A percentile compares a stretch with the other conserved stretches of the same genome.
phyloP scores from a whole-genome alignment of 306 rosid genomes.

The Trichosanthes cucumerina region DNA sequence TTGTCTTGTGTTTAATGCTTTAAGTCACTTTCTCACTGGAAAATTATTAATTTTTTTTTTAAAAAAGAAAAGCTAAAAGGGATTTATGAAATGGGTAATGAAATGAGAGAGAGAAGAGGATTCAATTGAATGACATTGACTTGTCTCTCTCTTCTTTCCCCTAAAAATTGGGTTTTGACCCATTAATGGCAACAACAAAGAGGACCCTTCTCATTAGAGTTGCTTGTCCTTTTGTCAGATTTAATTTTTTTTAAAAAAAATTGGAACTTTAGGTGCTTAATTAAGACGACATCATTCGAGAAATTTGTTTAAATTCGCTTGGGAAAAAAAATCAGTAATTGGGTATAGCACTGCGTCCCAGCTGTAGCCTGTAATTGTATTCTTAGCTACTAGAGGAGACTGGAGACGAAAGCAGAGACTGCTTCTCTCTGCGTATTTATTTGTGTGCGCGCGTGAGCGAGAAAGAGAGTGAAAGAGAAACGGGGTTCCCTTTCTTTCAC shows the following conservation, averaged over 20 bases:
- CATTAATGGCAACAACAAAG: slow-evolving; percentile 26
- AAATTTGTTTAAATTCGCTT: slow-evolving; percentile 11
- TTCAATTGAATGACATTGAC: background rate
- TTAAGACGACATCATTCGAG: background rate
- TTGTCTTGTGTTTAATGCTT: background rate
- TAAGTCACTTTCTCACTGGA: background rate
- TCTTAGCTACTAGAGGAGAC: background rate
- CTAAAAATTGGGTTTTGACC: slow-evolving; percentile 33
- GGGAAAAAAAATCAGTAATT: slow-evolving; percentile 39
- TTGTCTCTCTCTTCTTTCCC: slow-evolving; percentile 18
- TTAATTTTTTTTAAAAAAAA: background rate
- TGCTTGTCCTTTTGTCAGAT: slow-evolving; percentile 26
- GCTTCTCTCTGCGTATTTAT: background rate
- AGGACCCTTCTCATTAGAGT: slow-evolving; percentile 23
- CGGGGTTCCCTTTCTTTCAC: slow-evolving; percentile 14
- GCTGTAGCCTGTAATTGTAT: slow-evolving; percentile 25
- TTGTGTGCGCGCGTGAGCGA: slow-evolving; percentile 8
- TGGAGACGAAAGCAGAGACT: background rate
- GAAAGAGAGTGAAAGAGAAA: background rate
- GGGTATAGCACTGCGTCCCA: slow-evolving; percentile 37
- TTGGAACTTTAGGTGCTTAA: background rate
- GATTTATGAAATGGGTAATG: background rate
- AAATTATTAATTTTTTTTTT: too few relatives aligned
- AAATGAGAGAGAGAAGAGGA: background rate
- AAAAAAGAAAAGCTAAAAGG: background rate